Percentiles rank a stretch among this genome's conserved stretches.
phyloP scores from a whole-genome alignment of 306 rosid species.

The Hippophae rhamnoides region DNA sequence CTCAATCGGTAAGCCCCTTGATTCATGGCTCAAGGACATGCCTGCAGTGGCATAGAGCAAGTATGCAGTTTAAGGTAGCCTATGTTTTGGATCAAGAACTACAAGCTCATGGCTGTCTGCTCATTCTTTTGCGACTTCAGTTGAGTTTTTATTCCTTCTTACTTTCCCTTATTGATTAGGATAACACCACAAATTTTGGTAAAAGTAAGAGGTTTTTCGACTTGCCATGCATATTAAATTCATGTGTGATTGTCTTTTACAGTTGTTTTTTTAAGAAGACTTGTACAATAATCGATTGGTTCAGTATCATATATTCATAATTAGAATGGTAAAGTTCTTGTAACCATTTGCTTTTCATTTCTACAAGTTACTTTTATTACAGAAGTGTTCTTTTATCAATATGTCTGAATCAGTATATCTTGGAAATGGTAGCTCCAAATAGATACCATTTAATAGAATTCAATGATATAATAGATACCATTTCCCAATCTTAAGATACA shows the following conservation, averaged over 20 bases:
- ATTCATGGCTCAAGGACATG: constrained; percentile 88
- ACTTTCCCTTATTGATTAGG: too few species aligned
- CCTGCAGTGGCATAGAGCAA: constrained; percentile 68
- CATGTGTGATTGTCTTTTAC: constrained; percentile 12
- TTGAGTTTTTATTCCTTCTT: too few species aligned
- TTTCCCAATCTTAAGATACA: too few species aligned
- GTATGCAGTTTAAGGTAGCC: constrained; percentile 20
- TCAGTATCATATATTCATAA: constrained; percentile 13
- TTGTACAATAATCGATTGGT: constrained; percentile 20
- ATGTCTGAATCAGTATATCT: too few species aligned
- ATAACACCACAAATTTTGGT: constrained; percentile 15
- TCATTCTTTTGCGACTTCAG: too few species aligned
- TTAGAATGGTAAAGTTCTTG: constrained; percentile 19
- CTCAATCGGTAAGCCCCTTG: constrained; percentile 86
- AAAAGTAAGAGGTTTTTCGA: constrained; percentile 35
- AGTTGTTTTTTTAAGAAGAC: constrained; percentile 30
- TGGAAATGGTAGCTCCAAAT: too few species aligned
- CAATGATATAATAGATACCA: too few species aligned
- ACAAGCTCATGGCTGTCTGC: too few species aligned
- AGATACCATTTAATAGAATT: too few species aligned
- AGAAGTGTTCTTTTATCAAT: too few species aligned
- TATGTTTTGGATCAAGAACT: constrained; percentile 8
- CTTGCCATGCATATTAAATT: constrained; percentile 30
- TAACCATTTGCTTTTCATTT: not conserved
- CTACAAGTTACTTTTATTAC: too few species aligned